Conservation (phyloP, 345 rosid species). For the Eutrema japonicum region DNA sequence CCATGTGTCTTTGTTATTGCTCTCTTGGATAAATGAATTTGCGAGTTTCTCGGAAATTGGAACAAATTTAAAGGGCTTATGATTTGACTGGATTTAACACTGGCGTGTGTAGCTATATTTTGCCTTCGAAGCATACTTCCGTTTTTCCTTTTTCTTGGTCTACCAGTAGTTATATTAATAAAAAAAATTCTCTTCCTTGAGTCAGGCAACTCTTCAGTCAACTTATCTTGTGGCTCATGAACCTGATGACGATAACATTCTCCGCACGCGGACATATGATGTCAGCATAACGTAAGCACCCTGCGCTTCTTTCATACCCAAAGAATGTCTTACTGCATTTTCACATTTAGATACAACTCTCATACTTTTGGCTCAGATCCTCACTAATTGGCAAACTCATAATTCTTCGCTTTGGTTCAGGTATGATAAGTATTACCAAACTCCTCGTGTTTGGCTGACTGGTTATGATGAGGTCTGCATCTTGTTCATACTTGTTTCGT, state of each 20-base stretch:
- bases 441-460: conserved; percentile 94
- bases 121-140: neutral
- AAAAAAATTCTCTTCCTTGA: conserved; percentile 29
- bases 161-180: conserved; percentile 27
- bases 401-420: conserved; percentile 46
- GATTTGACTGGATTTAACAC: neutral
- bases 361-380: conserved; percentile 30
- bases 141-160: neutral
- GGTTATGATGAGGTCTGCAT: conserved; percentile 87
- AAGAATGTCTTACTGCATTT: conserved; percentile 3
- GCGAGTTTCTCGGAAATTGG: conserved; percentile 6
- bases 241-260: conserved; percentile 92
- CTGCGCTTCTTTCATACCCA: neutral
- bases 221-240: conserved; percentile 88
- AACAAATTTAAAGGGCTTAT: neutral
- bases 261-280: conserved; percentile 97
- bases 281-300: conserved; percentile 81
- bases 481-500: conserved; percentile 23
- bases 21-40: neutral
- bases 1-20: conserved; percentile 13
- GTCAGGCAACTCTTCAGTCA: conserved; percentile 85
- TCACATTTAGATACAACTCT: conserved; percentile 10
- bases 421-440: conserved; percentile 91
- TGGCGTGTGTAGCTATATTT: conserved; percentile 10
- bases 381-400: neutral